These are phyloP conservation scores for Monosiga brevicollis DNA, from an alignment of 78 protist genomes.

Conservation along the genomic window DNA sequence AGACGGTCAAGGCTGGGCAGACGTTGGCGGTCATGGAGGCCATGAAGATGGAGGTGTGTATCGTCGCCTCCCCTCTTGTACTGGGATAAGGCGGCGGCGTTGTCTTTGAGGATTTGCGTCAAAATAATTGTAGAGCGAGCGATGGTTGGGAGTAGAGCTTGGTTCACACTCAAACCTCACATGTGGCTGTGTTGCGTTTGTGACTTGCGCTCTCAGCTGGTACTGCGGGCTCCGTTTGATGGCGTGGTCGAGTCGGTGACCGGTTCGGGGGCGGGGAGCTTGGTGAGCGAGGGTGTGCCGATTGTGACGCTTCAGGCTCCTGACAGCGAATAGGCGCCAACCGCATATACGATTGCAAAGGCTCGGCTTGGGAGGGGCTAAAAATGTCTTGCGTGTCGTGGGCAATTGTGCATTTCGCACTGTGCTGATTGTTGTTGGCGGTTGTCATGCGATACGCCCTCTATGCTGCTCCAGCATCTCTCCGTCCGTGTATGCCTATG, in stretches of 20 bases:
- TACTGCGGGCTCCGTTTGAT: slow-evolving; percentile 65
- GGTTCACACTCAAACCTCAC: background rate
- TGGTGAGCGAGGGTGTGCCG: background rate
- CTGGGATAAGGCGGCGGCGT: background rate
- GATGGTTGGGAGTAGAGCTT: background rate
- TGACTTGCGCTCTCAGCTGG: slow-evolving; percentile 27
- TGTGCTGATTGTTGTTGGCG: no score
- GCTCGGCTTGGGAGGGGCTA: no score
- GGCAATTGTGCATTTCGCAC: no score
- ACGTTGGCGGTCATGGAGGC: slow-evolving; percentile 86
- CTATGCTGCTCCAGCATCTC: no score
- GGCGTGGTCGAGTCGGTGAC: slow-evolving; percentile 53
- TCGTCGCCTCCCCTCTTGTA: background rate
- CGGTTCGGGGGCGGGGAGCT: slow-evolving; percentile 1
- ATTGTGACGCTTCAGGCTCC: background rate
- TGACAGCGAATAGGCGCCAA: no score
- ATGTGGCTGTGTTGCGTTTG: background rate
- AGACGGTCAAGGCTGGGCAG: slow-evolving; percentile 49
- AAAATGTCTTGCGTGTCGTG: no score
- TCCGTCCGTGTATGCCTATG: no score
- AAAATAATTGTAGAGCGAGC: no score
- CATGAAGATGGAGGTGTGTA: slow-evolving; percentile 91
- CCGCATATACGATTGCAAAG: no score
- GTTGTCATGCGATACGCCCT: no score
- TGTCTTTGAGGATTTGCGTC: background rate